Base-by-base conservation (phyloP, 2,329 filamentous ascomycete species). In the Phialemonium atrogriseum region DNA sequence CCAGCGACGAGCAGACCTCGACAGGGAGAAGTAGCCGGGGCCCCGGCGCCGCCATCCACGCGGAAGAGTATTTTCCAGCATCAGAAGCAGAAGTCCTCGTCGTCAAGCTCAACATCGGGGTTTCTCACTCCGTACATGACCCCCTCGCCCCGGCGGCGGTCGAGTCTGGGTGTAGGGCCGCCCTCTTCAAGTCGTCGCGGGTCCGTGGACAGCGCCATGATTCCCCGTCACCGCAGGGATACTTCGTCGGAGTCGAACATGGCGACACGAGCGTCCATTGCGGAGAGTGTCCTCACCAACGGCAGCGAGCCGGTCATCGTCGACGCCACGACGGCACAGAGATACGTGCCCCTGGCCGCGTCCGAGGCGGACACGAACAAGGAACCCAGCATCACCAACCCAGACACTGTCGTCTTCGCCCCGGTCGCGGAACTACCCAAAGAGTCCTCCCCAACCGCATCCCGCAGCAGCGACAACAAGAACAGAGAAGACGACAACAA, bases 231-330 rank as follows among this genome's bases (percentile, higher is more conserved):
- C 20, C 35, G 26, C 19, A 5, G 24, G 16, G 16, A 22, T 8
- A 20, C 26, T 9, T 37, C 41, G 15, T 30, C 8, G 3, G 34
- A 38, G 4, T 35, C 35, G 24, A 32, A 39, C 5, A 11, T 32
- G 23, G 19, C 20, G 10, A 33, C 24, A 5, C 46, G 46, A 5
- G 34, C 30, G 5, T 58, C 54, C 8, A 45, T 54, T 9, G 43
- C 50, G 6, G 51, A 53, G 15, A 59, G 56, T 37, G 40, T 58
- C 14, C 38, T 45, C n/a, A 53, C 52, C 4, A 48, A 45, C 10
- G 47, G 44, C 14, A 55, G 49, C 2, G 55, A 54, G 9, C 51
- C 54, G 2, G 46, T 49, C n/a, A 26, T 53, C 2, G 39, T 50
- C 5, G 51, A 51, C 33, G 55, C 55, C n/a, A 44, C 48, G 33